phyloP scores from a whole-genome alignment of 2,329 filamentous ascomycete species.

The Scedosporium dehoogii region DNA sequence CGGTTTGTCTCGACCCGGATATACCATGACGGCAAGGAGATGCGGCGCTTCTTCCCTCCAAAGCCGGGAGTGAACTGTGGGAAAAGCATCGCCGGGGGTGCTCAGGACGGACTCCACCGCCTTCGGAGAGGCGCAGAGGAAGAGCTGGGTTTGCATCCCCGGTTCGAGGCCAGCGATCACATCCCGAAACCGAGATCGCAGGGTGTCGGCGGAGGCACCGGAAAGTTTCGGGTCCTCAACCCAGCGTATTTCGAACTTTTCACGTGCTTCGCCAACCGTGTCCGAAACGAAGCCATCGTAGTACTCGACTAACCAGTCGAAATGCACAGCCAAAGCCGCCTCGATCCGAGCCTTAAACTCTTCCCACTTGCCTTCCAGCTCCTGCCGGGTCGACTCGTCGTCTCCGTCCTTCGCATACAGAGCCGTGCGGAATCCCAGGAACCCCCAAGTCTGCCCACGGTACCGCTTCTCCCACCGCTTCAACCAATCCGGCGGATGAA shows the following conservation, averaged over 20 bases:
- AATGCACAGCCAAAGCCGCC: slow-evolving; percentile 6
- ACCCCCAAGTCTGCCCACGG: slow-evolving; percentile 8
- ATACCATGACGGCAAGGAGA: slow-evolving; percentile 10
- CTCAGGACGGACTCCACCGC: slow-evolving; percentile 9
- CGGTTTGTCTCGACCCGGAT: slow-evolving; percentile 8
- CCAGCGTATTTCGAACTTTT: slow-evolving; percentile 10
- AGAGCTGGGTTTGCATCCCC: slow-evolving; percentile 7
- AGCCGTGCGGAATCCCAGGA: slow-evolving; percentile 10
- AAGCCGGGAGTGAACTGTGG: slow-evolving; percentile 3
- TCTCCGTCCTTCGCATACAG: slow-evolving; percentile 6
- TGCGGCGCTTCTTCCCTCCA: slow-evolving; percentile 11
- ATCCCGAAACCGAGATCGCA: slow-evolving; percentile 4
- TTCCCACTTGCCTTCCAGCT: slow-evolving; percentile 5
- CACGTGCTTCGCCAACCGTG: slow-evolving; percentile 8
- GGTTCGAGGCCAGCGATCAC: slow-evolving; percentile 1
- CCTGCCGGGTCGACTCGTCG: not conserved
- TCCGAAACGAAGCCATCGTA: slow-evolving; percentile 6
- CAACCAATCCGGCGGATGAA: slow-evolving; percentile 8
- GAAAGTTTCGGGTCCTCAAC: slow-evolving; percentile 9
- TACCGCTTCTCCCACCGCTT: slow-evolving; percentile 8
- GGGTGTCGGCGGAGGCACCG: slow-evolving; percentile 1
- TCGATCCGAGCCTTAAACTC: slow-evolving; percentile 7
- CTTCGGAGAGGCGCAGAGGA: slow-evolving; percentile 12
- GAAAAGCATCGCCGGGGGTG: slow-evolving; percentile 5
- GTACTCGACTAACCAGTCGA: slow-evolving; percentile 7